phyloP scores from a whole-genome alignment of 129 eudicot species.

The Logfia minima region DNA sequence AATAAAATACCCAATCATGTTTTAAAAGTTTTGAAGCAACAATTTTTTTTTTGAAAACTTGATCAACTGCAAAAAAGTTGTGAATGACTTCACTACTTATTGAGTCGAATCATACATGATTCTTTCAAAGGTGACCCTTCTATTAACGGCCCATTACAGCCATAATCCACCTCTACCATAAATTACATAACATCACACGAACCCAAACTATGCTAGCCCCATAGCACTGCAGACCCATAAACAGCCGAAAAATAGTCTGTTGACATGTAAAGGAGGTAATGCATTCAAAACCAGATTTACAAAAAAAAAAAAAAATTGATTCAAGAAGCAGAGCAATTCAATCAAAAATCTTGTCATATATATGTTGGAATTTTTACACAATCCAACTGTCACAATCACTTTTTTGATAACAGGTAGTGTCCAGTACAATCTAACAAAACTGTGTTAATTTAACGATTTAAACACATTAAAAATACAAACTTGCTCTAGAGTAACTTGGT shows the following conservation, averaged over 20 bases:
- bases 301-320: not conserved
- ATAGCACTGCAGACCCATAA: not conserved
- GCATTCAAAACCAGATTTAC: not conserved
- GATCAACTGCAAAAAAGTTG: not conserved
- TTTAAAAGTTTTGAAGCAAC: too few relatives aligned
- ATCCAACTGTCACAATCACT: not conserved
- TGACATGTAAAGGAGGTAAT: not conserved
- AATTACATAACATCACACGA: not conserved
- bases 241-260: too few relatives aligned
- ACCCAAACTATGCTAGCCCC: not conserved
- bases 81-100: not conserved
- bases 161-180: too few relatives aligned
- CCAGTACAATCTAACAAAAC: conserved; percentile 5
- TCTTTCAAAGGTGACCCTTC: too few relatives aligned
- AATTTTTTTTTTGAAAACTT: too few relatives aligned
- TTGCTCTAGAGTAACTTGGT: conserved; percentile 8
- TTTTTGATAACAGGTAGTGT: not conserved
- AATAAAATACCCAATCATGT: not conserved
- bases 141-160: too few relatives aligned
- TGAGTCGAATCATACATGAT: too few relatives aligned
- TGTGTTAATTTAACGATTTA: not conserved
- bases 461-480: conserved; percentile 3
- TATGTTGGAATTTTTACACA: conserved; percentile 6
- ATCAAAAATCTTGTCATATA: not conserved
- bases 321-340: not conserved